Conservation (phyloP, 164 flowering plant genomes). For the Vitis riparia region DNA sequence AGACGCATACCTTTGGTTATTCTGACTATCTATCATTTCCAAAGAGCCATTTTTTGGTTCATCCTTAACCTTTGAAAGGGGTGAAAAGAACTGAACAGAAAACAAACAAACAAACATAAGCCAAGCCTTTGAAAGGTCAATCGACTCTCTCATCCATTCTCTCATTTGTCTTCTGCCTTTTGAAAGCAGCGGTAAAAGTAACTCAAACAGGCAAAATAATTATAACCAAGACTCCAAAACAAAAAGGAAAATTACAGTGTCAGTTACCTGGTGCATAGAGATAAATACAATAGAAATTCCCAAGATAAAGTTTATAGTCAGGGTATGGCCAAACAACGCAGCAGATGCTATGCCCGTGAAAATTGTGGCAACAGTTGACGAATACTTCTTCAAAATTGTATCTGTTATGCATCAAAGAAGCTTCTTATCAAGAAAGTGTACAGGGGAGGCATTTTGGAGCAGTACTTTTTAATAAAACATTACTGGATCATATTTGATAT, state of each 20-base stretch:
- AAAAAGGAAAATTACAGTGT: background rate
- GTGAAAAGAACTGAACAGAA: conserved; percentile 78
- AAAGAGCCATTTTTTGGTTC: conserved; percentile 58
- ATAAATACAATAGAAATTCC: conserved; percentile 98
- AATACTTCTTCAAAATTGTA: conserved; percentile 97
- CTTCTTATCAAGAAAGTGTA: background rate
- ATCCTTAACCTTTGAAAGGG: conserved; percentile 83
- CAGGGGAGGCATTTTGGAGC: too few species aligned
- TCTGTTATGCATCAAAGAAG: conserved; percentile 46
- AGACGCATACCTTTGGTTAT: conserved; percentile 49
- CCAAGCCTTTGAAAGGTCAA: background rate
- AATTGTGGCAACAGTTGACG: conserved; percentile 98
- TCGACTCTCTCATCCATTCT: too few species aligned
- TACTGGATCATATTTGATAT: too few species aligned
- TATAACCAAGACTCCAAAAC: background rate
- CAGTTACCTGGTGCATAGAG: conserved; percentile 97
- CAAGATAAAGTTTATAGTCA: conserved; percentile 84
- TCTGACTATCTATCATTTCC: conserved; percentile 50
- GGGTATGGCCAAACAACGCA: conserved; percentile 83
- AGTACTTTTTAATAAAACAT: too few species aligned
- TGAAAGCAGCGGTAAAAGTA: too few species aligned
- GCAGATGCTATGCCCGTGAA: conserved; percentile 99
- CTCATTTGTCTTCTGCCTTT: too few species aligned
- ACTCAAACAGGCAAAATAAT: background rate
- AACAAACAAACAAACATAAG: background rate